phyloP scores from a whole-genome alignment of 306 rosid species.

The Sicyos baderoa region DNA sequence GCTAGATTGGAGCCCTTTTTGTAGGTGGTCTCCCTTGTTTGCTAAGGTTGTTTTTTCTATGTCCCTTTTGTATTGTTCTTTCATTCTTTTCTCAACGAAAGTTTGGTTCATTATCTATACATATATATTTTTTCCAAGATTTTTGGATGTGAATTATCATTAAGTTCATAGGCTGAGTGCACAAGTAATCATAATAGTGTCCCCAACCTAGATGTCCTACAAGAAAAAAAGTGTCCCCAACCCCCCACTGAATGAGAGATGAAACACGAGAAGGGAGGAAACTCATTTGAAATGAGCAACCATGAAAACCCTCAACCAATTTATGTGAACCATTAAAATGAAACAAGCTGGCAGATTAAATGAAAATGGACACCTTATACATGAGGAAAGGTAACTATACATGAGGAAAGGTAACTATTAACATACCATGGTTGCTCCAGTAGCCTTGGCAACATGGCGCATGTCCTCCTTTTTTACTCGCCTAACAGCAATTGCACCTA shows the following conservation, averaged over 20 bases:
- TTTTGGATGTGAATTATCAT: background rate
- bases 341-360: background rate
- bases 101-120: too few relatives aligned
- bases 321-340: background rate
- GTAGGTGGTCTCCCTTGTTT: too few relatives aligned
- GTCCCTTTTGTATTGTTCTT: too few relatives aligned
- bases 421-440: conserved; percentile 85
- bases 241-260: too few relatives aligned
- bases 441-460: conserved; percentile 99
- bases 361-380: background rate
- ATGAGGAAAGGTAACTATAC: background rate
- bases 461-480: conserved; percentile 91
- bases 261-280: too few relatives aligned
- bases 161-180: background rate
- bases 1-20: too few relatives aligned
- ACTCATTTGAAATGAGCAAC: too few relatives aligned
- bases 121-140: too few relatives aligned
- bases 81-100: too few relatives aligned
- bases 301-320: conserved; percentile 9
- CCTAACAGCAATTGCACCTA: conserved; percentile 92
- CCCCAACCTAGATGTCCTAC: too few relatives aligned
- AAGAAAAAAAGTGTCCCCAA: too few relatives aligned
- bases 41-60: too few relatives aligned
- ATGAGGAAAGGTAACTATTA: background rate
- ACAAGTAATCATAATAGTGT: background rate